These are phyloP conservation scores for Citrus australasica DNA, from an alignment of 345 rosid genomes.

Conservation along the genomic window DNA sequence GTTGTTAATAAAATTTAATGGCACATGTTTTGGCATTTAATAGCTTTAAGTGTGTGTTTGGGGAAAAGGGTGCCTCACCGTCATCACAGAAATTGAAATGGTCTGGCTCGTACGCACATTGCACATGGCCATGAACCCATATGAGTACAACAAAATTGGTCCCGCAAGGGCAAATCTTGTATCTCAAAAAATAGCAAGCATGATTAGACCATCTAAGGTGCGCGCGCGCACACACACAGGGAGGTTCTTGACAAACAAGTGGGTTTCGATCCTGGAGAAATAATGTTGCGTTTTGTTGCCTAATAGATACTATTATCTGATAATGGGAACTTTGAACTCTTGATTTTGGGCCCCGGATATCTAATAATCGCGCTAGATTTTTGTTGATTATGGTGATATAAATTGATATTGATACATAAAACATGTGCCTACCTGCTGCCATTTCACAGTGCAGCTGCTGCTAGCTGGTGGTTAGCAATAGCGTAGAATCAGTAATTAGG, in stretches of 20 bases:
- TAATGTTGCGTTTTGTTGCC: neutral
- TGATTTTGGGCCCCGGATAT: constrained; percentile 13
- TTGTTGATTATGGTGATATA: neutral
- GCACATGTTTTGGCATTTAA: constrained; percentile 19
- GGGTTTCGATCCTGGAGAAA: constrained; percentile 1
- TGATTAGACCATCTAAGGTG: constrained; percentile 19
- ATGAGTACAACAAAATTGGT: constrained; percentile 4
- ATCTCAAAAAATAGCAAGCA: constrained; percentile 1
- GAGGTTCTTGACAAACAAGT: constrained; percentile 3
- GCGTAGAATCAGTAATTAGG: neutral
- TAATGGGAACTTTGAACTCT: neutral
- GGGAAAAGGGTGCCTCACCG: constrained; percentile 1
- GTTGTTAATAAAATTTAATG: constrained; percentile 1
- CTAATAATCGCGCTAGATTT: constrained; percentile 5
- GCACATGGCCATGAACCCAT: constrained; percentile 19
- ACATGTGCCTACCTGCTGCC: neutral
- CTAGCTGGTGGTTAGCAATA: constrained; percentile 1
- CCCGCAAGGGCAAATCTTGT: constrained; percentile 11
- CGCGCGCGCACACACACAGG: neutral
- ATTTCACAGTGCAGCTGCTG: neutral
- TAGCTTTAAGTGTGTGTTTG: neutral
- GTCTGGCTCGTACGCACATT: neutral
- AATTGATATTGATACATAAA: neutral
- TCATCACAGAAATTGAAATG: constrained; percentile 12
- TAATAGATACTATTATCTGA: neutral